phyloP scores from a whole-genome alignment of 441 rosid species.

The Lagerstroemia fauriei region DNA sequence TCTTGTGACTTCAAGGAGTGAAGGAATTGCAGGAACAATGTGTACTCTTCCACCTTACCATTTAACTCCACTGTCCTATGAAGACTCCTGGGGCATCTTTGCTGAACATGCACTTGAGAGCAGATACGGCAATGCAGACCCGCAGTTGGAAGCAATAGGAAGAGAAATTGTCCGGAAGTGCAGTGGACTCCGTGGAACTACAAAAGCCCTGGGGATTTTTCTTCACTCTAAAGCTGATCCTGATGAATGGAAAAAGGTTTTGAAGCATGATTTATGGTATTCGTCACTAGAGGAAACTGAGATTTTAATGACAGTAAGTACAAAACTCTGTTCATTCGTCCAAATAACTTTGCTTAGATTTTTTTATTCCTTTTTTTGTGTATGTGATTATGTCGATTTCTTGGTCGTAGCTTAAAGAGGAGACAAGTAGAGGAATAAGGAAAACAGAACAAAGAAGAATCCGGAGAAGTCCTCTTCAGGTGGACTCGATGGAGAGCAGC shows the following conservation, averaged over 20 bases:
- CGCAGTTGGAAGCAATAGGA: background rate
- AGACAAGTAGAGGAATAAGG: background rate
- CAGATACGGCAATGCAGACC: background rate
- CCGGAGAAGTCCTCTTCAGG: background rate
- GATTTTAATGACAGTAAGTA: background rate
- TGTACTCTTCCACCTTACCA: conserved; percentile 1
- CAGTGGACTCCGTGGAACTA: background rate
- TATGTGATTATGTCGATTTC: background rate
- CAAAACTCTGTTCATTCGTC: background rate
- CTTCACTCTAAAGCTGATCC: background rate
- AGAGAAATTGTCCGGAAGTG: background rate
- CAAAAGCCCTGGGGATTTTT: conserved; percentile 6
- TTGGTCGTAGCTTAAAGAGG: background rate
- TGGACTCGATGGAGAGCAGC: background rate
- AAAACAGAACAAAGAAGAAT: background rate
- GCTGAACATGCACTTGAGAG: conserved; percentile 6
- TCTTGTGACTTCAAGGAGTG: conserved; percentile 2
- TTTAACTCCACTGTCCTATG: background rate
- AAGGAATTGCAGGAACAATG: background rate
- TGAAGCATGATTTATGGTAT: background rate
- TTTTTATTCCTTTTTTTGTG: too few species aligned
- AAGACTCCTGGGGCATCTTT: conserved; percentile 15
- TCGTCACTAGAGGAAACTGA: background rate
- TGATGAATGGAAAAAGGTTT: conserved; percentile 6
- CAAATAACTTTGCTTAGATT: too few species aligned